Evolutionary conservation across 345 rosid species (phyloP).

Genomic region (Raphanus sativus): DNA sequence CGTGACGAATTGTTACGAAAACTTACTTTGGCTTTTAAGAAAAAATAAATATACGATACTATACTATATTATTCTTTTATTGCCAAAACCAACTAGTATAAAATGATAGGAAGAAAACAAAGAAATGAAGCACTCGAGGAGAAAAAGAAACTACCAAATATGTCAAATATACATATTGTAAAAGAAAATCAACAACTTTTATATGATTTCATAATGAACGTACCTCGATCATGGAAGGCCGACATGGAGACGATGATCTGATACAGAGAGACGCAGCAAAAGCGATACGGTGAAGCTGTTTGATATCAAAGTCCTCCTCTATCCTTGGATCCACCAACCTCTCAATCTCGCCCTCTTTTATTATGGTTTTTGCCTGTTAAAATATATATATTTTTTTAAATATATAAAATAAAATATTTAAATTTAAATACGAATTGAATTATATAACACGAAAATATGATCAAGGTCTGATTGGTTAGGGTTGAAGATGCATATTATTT

Average conservation of each 20-base stretch:
- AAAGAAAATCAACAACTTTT: background rate
- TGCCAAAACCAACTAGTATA: background rate
- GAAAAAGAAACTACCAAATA: constrained; percentile 8
- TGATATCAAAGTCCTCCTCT: constrained; percentile 54
- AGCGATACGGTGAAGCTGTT: constrained; percentile 63
- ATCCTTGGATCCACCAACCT: constrained; percentile 80
- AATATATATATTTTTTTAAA: too few relatives aligned
- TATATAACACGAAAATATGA: background rate
- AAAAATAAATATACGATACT: background rate
- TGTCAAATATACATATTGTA: constrained; percentile 17
- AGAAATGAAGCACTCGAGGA: background rate
- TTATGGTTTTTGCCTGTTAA: constrained; percentile 71
- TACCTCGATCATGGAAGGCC: constrained; percentile 91
- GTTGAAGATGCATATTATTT: background rate
- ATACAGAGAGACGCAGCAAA: constrained; percentile 89
- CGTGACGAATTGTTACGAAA: too few relatives aligned
- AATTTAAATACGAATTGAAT: background rate
- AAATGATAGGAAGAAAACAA: constrained; percentile 6
- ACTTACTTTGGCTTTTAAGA: background rate
- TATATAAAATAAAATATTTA: background rate
- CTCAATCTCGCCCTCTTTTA: constrained; percentile 62
- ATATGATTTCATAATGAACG: constrained; percentile 15
- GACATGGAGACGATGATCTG: constrained; percentile 71
- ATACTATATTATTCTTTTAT: constrained; percentile 9
- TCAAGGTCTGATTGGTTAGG: background rate